Base-by-base conservation (phyloP, 169 alveolate genomes). In the Cryptosporidium ubiquitum region DNA sequence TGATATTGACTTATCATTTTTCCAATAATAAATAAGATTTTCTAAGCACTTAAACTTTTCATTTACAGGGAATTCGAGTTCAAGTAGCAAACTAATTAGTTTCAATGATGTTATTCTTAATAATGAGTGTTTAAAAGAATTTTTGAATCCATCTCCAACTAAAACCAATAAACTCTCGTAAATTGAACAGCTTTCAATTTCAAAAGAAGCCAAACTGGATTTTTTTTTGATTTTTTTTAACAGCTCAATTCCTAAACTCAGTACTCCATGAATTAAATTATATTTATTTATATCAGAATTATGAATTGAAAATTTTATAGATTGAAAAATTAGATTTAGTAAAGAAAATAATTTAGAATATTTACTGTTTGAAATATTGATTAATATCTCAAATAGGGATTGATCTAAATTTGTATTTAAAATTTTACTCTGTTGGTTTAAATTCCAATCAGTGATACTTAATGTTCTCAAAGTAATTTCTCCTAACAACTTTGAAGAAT, bases 231-330 rank as follows among this genome's bases (percentile, higher is more conserved):
- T 61, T n/a, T 44, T 39, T 42, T 49, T 79, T 47, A 79, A 5
- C n/a, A 79, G 2, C 3, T 7, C 14, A 29, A 29, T 79, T 44
- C 79, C 73, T 14, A 79, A 55, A 58, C 14, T 40, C 2, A 79
- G 3, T 20, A 66, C 5, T 23, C 89, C 89, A 44, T 79, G 89
- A 61, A 79, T 39, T 29, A 79, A 47, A 42, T 79, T 79, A 52
- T 64, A 42, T 20, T 79, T 79, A 20, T 26, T n/a, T 20, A 14
- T 1, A 18, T 55, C 66, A 14, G 55, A 14, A 47, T 47, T 47
- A 12, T 9, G 7, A 35, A 73, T 37, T 16, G 85, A 73, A 37
- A 31, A 35, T 51, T 73, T 29, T 16, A 73, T 57, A n/a, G 69
- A 73, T 26, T 73, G 66, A 37, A 18, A 49, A n/a, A 73, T 51